Conservation (phyloP, 306 rosid species). For the Arachis stenosperma region DNA sequence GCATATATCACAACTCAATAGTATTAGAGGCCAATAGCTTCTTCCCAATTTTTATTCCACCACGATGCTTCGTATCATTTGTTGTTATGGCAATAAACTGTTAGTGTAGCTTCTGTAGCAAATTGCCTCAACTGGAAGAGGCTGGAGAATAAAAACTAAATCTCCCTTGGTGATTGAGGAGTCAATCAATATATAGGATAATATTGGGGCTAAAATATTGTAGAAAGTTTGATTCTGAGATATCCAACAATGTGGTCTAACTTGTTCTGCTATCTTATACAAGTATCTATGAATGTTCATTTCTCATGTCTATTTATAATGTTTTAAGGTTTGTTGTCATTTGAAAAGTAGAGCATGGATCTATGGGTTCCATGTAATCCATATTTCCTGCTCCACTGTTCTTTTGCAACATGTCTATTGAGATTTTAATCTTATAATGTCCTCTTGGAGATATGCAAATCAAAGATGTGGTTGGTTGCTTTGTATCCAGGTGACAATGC, state of each 20-base stretch:
- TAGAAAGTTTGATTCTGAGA: constrained; percentile 12
- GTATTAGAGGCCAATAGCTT: constrained; percentile 23
- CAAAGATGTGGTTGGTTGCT: constrained; percentile 28
- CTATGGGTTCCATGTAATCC: constrained; percentile 22
- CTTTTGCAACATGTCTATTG: constrained; percentile 1
- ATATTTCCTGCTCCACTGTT: background rate
- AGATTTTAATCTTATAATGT: background rate
- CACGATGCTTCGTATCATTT: constrained; percentile 7
- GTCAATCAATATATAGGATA: constrained; percentile 23
- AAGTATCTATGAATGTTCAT: background rate
- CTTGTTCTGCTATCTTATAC: constrained; percentile 12
- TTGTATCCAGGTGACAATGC: constrained; percentile 83
- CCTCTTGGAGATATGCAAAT: constrained; percentile 27
- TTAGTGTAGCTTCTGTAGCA: constrained; percentile 21
- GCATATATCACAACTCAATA: background rate
- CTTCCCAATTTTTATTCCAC: constrained; percentile 5
- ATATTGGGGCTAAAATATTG: background rate
- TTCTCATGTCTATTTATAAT: constrained; percentile 30
- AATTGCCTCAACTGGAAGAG: constrained; percentile 12
- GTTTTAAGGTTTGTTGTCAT: constrained; percentile 9
- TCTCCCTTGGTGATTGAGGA: constrained; percentile 16
- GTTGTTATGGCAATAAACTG: background rate
- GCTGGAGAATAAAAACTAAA: constrained; percentile 23
- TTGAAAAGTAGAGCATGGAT: constrained; percentile 27
- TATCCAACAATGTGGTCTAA: background rate